Evolutionary conservation across 2,329 filamentous ascomycete genomes (phyloP), one percentile per base, ranked within the genome.

Genomic region (Chaetothyriales sp.): DNA sequence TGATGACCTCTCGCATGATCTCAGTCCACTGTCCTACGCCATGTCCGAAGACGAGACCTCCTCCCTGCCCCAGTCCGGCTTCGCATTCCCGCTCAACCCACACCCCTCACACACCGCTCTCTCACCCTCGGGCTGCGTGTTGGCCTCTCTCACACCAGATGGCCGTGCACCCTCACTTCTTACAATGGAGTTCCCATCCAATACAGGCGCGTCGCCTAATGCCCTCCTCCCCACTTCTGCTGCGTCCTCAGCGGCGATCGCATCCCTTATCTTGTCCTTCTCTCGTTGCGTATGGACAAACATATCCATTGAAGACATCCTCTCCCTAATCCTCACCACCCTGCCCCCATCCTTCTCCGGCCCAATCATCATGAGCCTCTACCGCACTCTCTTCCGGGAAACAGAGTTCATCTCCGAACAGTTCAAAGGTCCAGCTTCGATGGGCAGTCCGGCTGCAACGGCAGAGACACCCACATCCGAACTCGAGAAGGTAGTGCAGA

Each of bases 401-500:
- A 78, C 89, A 46, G 90, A 96, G 67, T 93, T 89, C 62, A 84
- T 86, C 0, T 77, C 54, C 18, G 56, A 58, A 46, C 55, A 54
- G 47, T 52, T 50, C 4, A 48, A 45, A 43, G 54, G 52, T 15
- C 32, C 32, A 39, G 8, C 10, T 2, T 4, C 7, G 12, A 39
- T 5, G 3, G 12, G 32, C 5, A 12, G 32, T 5, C 32, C 9
- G 4, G 10, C 32, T 2, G 32, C 32, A 5, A 39, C 32, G 32
- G 8, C 32, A 5, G 10, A 39, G 7, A 39, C 32, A 39, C 26
- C 84, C 47, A 85, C 92, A 52, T 57, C 85, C 47, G 86, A 94
- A 53, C 78, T 84, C 58, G 81, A 90, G 62, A 74, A 81, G 52
- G 70, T 94, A 32, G 77, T 92, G 56, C 74, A 81, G 53, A 89